Percentiles rank a stretch among this genome's conserved stretches.
Evolutionary conservation across 176 grass and related monocot genomes (phyloP).

Genomic region (Juncus effusus): DNA sequence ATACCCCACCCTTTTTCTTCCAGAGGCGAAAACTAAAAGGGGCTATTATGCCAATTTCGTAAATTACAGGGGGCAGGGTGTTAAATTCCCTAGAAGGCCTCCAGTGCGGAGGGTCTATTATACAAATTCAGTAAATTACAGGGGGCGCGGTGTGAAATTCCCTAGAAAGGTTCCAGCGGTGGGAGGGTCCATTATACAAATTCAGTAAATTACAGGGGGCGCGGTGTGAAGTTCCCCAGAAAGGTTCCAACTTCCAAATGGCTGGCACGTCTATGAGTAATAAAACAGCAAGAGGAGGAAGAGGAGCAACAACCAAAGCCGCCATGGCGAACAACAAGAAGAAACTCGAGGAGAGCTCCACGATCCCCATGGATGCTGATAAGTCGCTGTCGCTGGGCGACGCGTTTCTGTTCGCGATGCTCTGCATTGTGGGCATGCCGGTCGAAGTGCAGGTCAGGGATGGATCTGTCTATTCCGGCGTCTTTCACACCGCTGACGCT

Average conservation of each 20-base stretch:
- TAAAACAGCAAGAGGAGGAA: not conserved
- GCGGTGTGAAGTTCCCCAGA: too few relatives aligned
- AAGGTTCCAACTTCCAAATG: not conserved
- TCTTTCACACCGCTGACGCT: slow-evolving; percentile 86
- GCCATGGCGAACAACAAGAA: slow-evolving; percentile 3
- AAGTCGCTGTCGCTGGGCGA: slow-evolving; percentile 21
- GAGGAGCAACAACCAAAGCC: not conserved
- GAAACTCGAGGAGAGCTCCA: not conserved
- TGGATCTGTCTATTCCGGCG: slow-evolving; percentile 85
- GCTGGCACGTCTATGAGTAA: slow-evolving; percentile 1
- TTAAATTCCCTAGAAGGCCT: too few relatives aligned
- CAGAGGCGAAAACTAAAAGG: too few relatives aligned
- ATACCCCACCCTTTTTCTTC: too few relatives aligned
- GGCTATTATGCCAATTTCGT: too few relatives aligned
- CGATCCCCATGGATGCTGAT: not conserved
- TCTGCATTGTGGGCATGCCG: slow-evolving; percentile 73
- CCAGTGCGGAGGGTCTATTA: too few relatives aligned
- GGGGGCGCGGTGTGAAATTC: too few relatives aligned
- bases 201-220: too few relatives aligned
- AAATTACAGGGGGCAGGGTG: too few relatives aligned
- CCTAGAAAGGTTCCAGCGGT: not conserved
- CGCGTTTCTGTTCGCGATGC: slow-evolving; percentile 51
- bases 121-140: too few relatives aligned
- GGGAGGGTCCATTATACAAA: too few relatives aligned
- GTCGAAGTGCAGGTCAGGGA: slow-evolving; percentile 89